Percentiles rank a stretch among this genome's conserved stretches.
Conservation (phyloP, 2,329 filamentous ascomycete species). For the Ascochyta pisi region DNA sequence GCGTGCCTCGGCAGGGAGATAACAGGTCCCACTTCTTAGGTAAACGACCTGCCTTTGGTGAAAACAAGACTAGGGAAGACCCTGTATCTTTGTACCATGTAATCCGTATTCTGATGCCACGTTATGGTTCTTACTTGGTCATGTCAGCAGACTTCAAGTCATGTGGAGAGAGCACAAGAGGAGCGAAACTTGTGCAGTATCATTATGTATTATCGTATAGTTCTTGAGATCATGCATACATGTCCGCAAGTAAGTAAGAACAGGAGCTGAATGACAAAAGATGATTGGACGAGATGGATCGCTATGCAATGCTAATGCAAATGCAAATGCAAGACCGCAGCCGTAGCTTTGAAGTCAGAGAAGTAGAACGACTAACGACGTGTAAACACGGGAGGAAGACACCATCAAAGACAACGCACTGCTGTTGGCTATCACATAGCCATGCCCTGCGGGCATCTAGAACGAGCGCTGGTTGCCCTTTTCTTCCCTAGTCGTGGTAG, state of each 20-base stretch:
- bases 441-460: background rate
- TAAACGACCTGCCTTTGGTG: constrained; percentile 7
- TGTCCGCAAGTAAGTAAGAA: background rate
- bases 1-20: constrained; percentile 12
- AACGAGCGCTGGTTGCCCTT: constrained; percentile 2
- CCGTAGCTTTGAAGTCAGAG: background rate
- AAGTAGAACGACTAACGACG: background rate
- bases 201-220: constrained; percentile 8
- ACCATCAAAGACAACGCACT: background rate
- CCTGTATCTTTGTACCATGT: constrained; percentile 2
- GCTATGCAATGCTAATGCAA: constrained; percentile 30
- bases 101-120: constrained; percentile 2
- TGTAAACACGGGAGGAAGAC: background rate
- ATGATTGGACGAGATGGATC: constrained; percentile 9
- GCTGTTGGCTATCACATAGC: background rate
- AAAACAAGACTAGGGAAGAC: constrained; percentile 12
- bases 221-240: background rate
- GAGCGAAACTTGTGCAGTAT: background rate
- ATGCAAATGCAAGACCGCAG: constrained; percentile 23
- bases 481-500: constrained; percentile 11
- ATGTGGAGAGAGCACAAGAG: too few species aligned
- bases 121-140: background rate
- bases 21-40: constrained; percentile 17
- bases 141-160: background rate
- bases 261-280: background rate